Conservation (phyloP, 306 rosid species). For the Acacia confusa region DNA sequence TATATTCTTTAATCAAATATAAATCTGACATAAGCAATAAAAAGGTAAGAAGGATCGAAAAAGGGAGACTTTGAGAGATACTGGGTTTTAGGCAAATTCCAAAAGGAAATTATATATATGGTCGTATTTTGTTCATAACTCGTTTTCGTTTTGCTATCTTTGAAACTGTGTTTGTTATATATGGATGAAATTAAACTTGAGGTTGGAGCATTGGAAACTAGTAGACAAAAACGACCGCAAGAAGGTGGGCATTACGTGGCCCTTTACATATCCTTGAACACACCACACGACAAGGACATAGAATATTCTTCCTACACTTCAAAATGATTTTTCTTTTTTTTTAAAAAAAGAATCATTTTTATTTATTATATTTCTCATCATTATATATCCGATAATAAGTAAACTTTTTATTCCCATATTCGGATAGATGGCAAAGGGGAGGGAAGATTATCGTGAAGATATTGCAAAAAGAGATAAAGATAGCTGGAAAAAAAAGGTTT, state of each 20-base stretch:
- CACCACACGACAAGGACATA: background rate
- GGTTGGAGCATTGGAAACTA: background rate
- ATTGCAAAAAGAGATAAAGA: background rate
- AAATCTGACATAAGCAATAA: background rate
- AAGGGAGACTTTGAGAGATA: background rate
- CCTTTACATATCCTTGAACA: background rate
- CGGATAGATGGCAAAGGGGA: background rate
- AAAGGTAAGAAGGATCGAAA: background rate
- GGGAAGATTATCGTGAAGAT: background rate
- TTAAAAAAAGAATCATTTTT: background rate
- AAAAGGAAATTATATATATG: background rate
- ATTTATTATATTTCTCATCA: background rate
- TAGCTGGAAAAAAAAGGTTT: too few species aligned
- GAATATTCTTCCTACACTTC: background rate
- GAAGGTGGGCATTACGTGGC: conserved; percentile 1
- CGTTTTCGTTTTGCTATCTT: background rate
- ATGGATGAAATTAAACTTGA: background rate
- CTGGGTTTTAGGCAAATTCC: background rate
- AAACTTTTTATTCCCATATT: background rate
- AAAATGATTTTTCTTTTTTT: background rate
- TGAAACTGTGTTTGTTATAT: background rate
- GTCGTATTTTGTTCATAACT: background rate
- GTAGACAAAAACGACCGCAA: conserved; percentile 23
- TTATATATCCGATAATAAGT: background rate
- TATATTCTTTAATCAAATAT: background rate